Evolutionary conservation across 768 basidiomycete species (phyloP).

Genomic region (Lepiota subincarnata): DNA sequence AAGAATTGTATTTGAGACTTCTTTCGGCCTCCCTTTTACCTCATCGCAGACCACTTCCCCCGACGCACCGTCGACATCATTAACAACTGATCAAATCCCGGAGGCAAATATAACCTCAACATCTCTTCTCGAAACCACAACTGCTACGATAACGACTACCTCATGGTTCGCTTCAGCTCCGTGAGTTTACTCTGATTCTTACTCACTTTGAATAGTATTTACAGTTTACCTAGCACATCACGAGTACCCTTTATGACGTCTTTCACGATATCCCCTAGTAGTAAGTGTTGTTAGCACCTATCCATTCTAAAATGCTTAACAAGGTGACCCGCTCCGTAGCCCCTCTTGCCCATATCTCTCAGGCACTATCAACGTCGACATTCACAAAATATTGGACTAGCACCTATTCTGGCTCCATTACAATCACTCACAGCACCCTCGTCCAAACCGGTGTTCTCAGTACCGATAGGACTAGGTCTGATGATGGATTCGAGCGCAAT

Average conservation of each 20-base stretch:
- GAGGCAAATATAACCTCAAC: neutral
- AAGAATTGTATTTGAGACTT: no score
- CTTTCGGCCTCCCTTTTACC: neutral
- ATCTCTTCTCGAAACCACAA: neutral
- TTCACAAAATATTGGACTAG: constrained; percentile 16
- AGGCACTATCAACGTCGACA: constrained; percentile 11
- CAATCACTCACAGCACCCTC: constrained; percentile 18
- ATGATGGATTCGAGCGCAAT: constrained; percentile 28
- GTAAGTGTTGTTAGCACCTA: neutral
- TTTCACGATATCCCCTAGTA: neutral
- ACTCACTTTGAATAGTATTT: neutral
- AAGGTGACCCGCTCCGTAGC: neutral
- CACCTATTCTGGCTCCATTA: constrained; percentile 14
- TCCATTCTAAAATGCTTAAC: neutral
- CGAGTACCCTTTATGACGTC: neutral
- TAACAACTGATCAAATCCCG: neutral
- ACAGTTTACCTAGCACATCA: neutral
- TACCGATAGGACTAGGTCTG: constrained; percentile 20
- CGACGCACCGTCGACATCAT: neutral
- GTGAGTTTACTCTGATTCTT: neutral
- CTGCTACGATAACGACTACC: neutral
- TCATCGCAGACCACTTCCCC: neutral
- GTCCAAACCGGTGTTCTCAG: constrained; percentile 28
- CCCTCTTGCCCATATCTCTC: neutral
- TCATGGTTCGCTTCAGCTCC: neutral